phyloP scores from a whole-genome alignment of 2,329 filamentous ascomycete genomes.

The Sporothrix humicola region DNA sequence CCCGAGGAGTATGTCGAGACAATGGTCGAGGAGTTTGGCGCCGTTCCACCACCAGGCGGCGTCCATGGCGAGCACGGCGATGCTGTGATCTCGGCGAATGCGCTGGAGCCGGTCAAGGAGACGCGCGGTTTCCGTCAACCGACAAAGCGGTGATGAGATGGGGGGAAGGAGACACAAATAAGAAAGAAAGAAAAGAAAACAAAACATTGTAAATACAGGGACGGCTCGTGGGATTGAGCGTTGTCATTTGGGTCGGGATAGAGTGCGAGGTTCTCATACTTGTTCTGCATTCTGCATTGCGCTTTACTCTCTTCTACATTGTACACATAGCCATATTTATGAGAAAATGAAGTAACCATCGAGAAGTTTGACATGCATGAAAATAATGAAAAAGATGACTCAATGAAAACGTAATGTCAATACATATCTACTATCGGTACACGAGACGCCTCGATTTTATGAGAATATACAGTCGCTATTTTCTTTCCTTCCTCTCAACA shows the following conservation, averaged over 20 bases:
- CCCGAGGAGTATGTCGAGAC: conserved; percentile 41
- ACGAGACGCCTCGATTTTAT: neutral
- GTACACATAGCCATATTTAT: conserved; percentile 27
- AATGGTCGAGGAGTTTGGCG: conserved; percentile 45
- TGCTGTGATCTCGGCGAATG: conserved; percentile 22
- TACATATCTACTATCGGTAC: conserved; percentile 20
- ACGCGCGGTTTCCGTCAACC: conserved; percentile 59
- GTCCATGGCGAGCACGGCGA: conserved; percentile 19
- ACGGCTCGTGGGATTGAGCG: neutral
- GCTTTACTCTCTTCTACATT: conserved; percentile 26
- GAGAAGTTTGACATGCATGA: neutral
- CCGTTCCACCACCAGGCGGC: conserved; percentile 29
- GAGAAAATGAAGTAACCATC: neutral
- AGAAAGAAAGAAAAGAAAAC: no score
- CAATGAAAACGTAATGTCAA: conserved; percentile 7
- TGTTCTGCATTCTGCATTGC: conserved; percentile 7
- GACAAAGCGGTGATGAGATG: conserved; percentile 42
- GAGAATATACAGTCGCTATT: conserved; percentile 28
- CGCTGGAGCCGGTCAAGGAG: conserved; percentile 37
- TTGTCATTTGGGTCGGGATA: neutral
- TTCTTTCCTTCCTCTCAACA: neutral
- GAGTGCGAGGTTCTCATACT: neutral
- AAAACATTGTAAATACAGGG: neutral
- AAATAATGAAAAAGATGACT: neutral
- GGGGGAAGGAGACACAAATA: neutral